These are phyloP conservation scores for Penstemon newberryi DNA, from an alignment of 257 asterid genomes.

Conservation along the genomic window DNA sequence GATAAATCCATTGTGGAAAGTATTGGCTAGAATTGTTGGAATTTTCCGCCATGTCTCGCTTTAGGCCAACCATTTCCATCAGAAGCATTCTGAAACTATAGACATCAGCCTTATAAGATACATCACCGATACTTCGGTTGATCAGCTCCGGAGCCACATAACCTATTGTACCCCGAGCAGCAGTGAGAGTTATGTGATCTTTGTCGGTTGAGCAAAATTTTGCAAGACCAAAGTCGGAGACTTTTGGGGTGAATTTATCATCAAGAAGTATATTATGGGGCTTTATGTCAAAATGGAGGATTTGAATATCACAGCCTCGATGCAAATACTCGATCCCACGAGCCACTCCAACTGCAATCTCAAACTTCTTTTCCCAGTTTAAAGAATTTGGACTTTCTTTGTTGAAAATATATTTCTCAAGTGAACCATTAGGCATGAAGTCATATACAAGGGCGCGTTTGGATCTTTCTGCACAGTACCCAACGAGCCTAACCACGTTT, in stretches of 20 bases:
- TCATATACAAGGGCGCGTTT: too few relatives aligned
- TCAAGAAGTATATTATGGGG: conserved; percentile 40
- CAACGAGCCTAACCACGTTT: too few relatives aligned
- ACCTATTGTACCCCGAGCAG: conserved; percentile 38
- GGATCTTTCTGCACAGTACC: too few relatives aligned
- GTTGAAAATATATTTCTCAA: too few relatives aligned
- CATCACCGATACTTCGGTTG: conserved; percentile 26
- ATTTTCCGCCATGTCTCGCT: conserved; percentile 6
- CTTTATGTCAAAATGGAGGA: conserved; percentile 37
- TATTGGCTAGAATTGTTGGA: conserved; percentile 10
- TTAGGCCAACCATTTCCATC: conserved; percentile 25
- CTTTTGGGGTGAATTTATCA: conserved; percentile 27
- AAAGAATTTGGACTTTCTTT: too few relatives aligned
- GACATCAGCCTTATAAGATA: conserved; percentile 36
- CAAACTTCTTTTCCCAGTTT: too few relatives aligned
- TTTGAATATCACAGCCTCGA: not conserved
- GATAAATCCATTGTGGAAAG: conserved; percentile 33
- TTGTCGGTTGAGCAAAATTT: conserved; percentile 17
- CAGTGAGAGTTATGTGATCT: conserved; percentile 23
- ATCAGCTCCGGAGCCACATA: conserved; percentile 39
- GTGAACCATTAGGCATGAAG: too few relatives aligned
- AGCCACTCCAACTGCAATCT: too few relatives aligned
- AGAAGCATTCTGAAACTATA: conserved; percentile 39
- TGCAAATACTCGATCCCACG: too few relatives aligned
- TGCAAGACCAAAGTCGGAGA: conserved; percentile 31